phyloP scores from a whole-genome alignment of 441 rosid species.

The Populus hybrid region DNA sequence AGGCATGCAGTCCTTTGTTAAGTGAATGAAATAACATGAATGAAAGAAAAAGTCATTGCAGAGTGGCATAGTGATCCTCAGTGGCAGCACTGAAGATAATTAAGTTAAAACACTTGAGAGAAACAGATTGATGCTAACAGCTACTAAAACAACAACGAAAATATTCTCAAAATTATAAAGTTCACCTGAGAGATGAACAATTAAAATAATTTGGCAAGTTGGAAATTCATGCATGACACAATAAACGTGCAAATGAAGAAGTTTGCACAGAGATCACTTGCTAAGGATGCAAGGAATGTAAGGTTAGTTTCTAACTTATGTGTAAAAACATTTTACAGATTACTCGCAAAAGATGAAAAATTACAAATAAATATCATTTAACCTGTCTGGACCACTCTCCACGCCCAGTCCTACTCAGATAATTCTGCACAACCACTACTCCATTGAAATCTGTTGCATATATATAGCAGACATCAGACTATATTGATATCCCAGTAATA shows the following conservation, averaged over 20 bases:
- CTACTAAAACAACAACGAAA: not conserved
- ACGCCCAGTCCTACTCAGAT: conserved; percentile 78
- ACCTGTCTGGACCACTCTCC: conserved; percentile 95
- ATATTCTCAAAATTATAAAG: not conserved
- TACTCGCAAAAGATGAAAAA: not conserved
- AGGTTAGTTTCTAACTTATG: conserved; percentile 1
- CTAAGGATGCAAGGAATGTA: not conserved
- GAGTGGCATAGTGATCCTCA: too few species aligned
- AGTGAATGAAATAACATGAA: not conserved
- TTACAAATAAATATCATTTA: conserved; percentile 8
- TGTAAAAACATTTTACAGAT: not conserved
- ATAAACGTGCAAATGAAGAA: not conserved
- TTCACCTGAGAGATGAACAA: not conserved
- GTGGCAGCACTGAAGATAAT: too few species aligned
- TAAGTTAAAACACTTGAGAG: too few species aligned
- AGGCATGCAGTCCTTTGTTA: not conserved
- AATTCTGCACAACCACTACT: conserved; percentile 79
- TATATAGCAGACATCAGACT: conserved; percentile 13
- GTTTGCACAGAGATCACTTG: not conserved
- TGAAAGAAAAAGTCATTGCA: too few species aligned
- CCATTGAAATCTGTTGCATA: conserved; percentile 90
- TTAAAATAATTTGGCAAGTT: not conserved
- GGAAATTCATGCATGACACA: not conserved
- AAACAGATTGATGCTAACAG: not conserved
- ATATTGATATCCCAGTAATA: not conserved